phyloP scores from a whole-genome alignment of 2,329 filamentous ascomycete genomes.

The Pseudonectria buxi region DNA sequence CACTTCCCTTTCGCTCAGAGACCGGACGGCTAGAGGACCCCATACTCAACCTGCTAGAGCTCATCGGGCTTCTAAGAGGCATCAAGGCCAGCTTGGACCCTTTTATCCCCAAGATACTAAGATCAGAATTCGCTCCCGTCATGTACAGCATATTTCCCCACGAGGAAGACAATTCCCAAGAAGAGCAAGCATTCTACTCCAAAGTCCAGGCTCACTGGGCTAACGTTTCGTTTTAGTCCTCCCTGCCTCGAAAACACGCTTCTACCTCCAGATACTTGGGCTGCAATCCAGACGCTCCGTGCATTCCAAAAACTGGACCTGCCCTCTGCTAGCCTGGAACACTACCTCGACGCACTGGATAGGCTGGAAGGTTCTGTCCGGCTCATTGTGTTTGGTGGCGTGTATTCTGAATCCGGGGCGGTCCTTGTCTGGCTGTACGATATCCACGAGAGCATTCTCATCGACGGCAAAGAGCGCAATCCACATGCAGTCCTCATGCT shows the following conservation, averaged over 20 bases:
- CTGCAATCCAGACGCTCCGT: constrained; percentile 12
- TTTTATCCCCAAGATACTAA: constrained; percentile 11
- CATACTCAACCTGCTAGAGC: constrained; percentile 14
- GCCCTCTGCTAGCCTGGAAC: constrained; percentile 9
- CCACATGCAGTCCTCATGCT: constrained; percentile 22
- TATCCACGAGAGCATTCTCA: constrained; percentile 17
- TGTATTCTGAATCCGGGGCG: constrained; percentile 16
- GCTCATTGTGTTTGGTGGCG: constrained; percentile 16
- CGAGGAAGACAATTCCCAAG: constrained; percentile 1
- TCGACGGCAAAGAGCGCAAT: constrained; percentile 17
- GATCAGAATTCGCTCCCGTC: constrained; percentile 18
- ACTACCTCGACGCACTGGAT: constrained; percentile 15
- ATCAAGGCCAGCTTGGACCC: constrained; percentile 15
- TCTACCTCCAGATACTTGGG: constrained; percentile 17
- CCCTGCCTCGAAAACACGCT: constrained; percentile 13
- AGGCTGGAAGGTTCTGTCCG: constrained; percentile 12
- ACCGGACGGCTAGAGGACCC: constrained; percentile 12
- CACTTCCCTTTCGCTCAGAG: constrained; percentile 14
- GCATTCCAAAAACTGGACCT: constrained; percentile 16
- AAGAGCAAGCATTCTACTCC: neutral
- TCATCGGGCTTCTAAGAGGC: constrained; percentile 15
- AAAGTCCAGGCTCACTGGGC: neutral
- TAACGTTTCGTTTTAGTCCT: constrained; percentile 3
- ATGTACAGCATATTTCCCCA: constrained; percentile 14
- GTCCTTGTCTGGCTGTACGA: constrained; percentile 21